Base-by-base conservation (phyloP, 2,329 filamentous ascomycete species). In the Fusarium nurragi region DNA sequence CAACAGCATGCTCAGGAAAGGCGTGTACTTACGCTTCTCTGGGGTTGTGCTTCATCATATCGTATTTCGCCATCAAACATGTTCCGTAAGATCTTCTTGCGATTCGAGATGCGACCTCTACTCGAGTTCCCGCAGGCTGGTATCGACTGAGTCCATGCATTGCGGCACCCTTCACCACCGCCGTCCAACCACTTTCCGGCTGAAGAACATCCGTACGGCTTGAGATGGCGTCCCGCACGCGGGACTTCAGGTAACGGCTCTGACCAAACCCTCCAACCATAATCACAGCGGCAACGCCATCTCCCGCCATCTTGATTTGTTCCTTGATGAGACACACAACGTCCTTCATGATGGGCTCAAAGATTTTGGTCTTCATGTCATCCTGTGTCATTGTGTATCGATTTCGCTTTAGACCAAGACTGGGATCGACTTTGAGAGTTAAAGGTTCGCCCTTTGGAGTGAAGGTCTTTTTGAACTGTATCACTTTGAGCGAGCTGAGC, bases 291-390 rank as follows among this genome's bases (percentile, higher is more conserved):
- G 76, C 68, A 12, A 78, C 70, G 12, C 74, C 70, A 19, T 69
- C 66, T 16, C 73, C 75, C 5, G 74, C 77, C 76, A 78, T 75
- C 13, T 69, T 66, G 25, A 78, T 74, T 50, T 78, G 77, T 44
- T 78, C 80, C 36, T 78, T 76, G 43, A 83, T 77, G 6, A 80
- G 76, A 4, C 77, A 77, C 4, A 77, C 71, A n/a, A 79, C 75
- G 19, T 80, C 73, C 75, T 74, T 84, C 76, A 67, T 80, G 66
- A 78, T 77, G 6, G 77, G 76, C 6, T 76, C 75, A 53, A 78
- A 77, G 13, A 78, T 76, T 85, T 69, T 80, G 84, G 75, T 90
- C 85, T 70, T 92, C 90, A 76, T 94, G 85, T 38, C 73, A 87
- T 90, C 49, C 75, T 86, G 72, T n/a, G 77, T 51, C 65, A 78